Percentiles rank a stretch among this genome's conserved stretches.
Evolutionary conservation across 805 yeast genomes (phyloP).

Genomic region (Maudiozyma saulgeensis): DNA sequence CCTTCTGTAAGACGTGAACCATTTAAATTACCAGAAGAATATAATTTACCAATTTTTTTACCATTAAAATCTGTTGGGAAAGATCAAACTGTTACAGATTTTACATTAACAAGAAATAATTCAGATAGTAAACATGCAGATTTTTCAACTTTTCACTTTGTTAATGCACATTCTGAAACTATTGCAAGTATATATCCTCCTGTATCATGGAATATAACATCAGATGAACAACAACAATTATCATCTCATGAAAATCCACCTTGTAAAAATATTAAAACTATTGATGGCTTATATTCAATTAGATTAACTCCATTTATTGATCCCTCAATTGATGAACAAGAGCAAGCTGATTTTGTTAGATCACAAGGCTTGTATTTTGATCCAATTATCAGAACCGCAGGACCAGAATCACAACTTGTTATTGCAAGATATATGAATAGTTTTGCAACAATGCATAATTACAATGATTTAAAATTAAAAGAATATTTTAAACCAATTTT

Average conservation of each 20-base stretch:
- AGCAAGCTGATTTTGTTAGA: not conserved
- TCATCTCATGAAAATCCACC: not conserved
- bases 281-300: conserved; percentile 31
- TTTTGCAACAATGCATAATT: conserved; percentile 1
- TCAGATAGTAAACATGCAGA: conserved; percentile 1
- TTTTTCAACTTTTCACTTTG: conserved; percentile 2
- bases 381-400: conserved; percentile 72
- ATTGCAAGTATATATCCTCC: not conserved
- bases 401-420: conserved; percentile 50
- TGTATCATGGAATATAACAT: not conserved
- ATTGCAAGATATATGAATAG: conserved; percentile 24
- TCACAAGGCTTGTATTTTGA: conserved; percentile 74
- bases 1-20: not conserved
- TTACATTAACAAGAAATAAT: not conserved
- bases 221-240: not conserved
- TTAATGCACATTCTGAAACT: not conserved
- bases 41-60: not conserved
- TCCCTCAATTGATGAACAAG: conserved; percentile 37
- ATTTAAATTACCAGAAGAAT: not conserved
- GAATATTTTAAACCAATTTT: conserved; percentile 48
- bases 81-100: not conserved
- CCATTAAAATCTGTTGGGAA: not conserved
- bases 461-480: not conserved
- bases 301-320: conserved; percentile 80
- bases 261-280: conserved; percentile 1